Base-by-base conservation (phyloP, 805 yeast genomes). In the Yarrowia keelungensis region DNA sequence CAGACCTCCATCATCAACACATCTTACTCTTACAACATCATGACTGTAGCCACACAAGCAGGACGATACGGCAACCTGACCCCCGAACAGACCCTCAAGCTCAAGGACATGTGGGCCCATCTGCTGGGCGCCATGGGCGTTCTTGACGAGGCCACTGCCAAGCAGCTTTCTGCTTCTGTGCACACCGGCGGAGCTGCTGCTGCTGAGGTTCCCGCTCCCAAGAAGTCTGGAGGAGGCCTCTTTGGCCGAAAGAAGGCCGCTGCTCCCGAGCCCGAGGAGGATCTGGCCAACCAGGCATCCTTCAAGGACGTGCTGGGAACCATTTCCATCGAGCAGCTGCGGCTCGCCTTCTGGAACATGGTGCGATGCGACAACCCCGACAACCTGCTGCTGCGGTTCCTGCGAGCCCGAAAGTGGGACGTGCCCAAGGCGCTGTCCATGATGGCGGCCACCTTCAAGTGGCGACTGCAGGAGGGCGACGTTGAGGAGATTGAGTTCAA, bases 391-490 rank as follows among this genome's bases (percentile, higher is more conserved):
- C 81, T 93, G 74, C 84, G 97, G 74, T 93, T 89, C 74, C 79
- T 91, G 35, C 84, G 97, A 73, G 97, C 97, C 46, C 87, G 97
- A 79, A 92, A 92, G 79, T 92, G 92, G 88, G 86, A 89, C 72
- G 82, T 87, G 26, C 88, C 86, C 72, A 85, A 87, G 74, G 83
- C 92, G 0, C 76, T 90, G 69, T 80, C 81, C 22, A 92, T 92
- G 97, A 75, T 91, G 64, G 82, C 88, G n/a, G 81, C 84, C 71
- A 88, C 96, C 7, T 76, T 91, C 72, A 82, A 84, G 71, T 93
- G 97, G 97, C 86, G 98, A 75, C 71, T 81, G 15, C 81, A 83
- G 50, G 89, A 85, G 71, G 82, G 83, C 69, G 80, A 86, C 8
- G 87, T 88, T 39, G 92, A 91, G 73, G 79, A 84, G 15, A 75